Percentiles rank a stretch among this genome's conserved stretches.
Evolutionary conservation across 768 basidiomycete species (phyloP).

Genomic region (Suillus sp.): DNA sequence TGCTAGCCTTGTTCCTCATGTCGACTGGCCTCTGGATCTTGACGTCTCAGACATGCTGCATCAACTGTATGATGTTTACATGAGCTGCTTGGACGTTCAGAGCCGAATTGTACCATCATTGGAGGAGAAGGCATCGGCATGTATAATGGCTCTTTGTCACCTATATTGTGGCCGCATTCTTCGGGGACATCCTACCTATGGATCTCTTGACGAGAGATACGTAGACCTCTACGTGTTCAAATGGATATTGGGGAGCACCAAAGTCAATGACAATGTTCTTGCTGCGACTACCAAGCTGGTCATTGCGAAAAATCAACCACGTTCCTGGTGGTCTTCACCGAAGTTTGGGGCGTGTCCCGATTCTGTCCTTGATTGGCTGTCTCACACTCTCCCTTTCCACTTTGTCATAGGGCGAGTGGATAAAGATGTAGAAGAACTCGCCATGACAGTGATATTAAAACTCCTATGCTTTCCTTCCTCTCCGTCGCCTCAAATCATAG

Average conservation of each 20-base stretch:
- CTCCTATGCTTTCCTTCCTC: background rate
- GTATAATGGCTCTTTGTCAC: too few relatives aligned
- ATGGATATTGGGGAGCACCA: too few relatives aligned
- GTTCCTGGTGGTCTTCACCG: too few relatives aligned
- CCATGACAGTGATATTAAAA: background rate
- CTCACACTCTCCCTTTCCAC: background rate
- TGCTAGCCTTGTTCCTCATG: background rate
- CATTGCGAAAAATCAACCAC: too few relatives aligned
- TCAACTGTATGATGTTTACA: background rate
- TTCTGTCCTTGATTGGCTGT: background rate
- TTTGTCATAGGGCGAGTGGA: background rate
- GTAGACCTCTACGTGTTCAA: too few relatives aligned
- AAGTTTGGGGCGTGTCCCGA: too few relatives aligned
- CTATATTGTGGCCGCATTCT: background rate
- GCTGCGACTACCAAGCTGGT: too few relatives aligned
- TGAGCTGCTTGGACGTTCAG: background rate
- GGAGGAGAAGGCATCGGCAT: background rate
- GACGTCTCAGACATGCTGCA: background rate
- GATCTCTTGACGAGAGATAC: background rate
- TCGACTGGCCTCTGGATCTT: background rate
- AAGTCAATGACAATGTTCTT: too few relatives aligned
- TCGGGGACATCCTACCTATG: background rate
- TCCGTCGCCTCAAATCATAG: background rate
- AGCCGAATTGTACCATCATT: background rate
- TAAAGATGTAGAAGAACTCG: background rate